Evolutionary conservation across 2,329 filamentous ascomycete genomes (phyloP), one percentile per base, ranked within the genome.

Genomic region (Cladophialophora chaetospira): DNA sequence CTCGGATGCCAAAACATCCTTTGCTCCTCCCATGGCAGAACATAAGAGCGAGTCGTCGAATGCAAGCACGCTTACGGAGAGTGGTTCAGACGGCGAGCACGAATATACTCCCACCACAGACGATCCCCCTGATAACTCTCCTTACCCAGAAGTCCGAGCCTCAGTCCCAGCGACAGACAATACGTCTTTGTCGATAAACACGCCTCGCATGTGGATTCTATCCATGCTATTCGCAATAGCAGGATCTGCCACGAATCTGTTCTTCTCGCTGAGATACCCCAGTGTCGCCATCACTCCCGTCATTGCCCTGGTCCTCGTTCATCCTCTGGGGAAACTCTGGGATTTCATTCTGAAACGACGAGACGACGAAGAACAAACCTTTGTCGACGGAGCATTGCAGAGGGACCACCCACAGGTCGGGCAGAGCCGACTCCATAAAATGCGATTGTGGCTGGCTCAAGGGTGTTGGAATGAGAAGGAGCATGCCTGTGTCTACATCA

Each of bases 261-360:
- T 95, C 76, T 96, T 95, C 77, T 92, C 89, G 31, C 78, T 95
- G 70, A 83, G 91, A 82, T 95, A 94, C 79, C 91, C 91, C 25
- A 94, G 90, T 71, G 89, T 95, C 71, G 88, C 88, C 59, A 93
- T 95, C 68, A 93, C 89, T 19, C 90, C 90, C 35, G 88, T 96
- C 64, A 95, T 96, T 75, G 89, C 90, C 26, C 79, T 94, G 67
- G 79, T 95, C 57, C 84, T 96, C 55, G 89, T 91, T 44, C 91
- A 94, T 69, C 91, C 91, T 2, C 82, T 95, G 53, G 91, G 91
- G 58, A 82, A 89, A 21, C 70, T 91, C 25, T 93, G 91, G 88
- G 91, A 95, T 68, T 79, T 82, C 53, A 47, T 86, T 3, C 74
- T 94, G 19, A 91, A 91, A 74, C 76, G 78, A 63, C 64, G 72